A percentile compares a stretch with the other conserved stretches of the same genome.
Evolutionary conservation across 1,284 basidiomycete species (phyloP).

Genomic region (Fistulinella cinereoalba): DNA sequence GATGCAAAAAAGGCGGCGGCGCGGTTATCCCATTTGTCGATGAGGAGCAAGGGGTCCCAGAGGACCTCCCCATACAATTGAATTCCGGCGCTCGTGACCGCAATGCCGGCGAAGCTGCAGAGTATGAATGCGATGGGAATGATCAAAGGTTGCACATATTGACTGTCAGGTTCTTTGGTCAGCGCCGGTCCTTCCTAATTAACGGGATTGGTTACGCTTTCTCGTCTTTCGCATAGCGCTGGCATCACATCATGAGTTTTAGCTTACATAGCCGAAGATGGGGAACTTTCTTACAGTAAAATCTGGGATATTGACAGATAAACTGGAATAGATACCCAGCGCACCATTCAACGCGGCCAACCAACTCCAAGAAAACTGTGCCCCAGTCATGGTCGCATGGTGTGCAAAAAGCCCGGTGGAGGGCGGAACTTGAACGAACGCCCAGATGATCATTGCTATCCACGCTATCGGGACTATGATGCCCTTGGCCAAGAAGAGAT

Average conservation of each 20-base stretch:
- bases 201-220: conserved; percentile 22
- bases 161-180: conserved; percentile 31
- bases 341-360: conserved; percentile 55
- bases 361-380: conserved; percentile 51
- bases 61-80: conserved; percentile 39
- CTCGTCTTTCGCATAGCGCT: conserved; percentile 34
- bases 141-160: conserved; percentile 56
- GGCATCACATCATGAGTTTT: background rate
- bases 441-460: conserved; percentile 61
- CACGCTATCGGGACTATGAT: conserved; percentile 56
- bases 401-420: conserved; percentile 43
- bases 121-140: conserved; percentile 59
- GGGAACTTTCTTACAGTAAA: conserved; percentile 41
- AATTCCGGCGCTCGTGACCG: conserved; percentile 51
- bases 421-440: conserved; percentile 52
- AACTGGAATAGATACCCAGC: conserved; percentile 49
- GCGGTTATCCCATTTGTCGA: conserved; percentile 61
- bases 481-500: conserved; percentile 61
- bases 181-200: conserved; percentile 2
- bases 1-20: conserved; percentile 67
- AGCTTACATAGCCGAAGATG: background rate
- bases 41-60: conserved; percentile 45
- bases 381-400: conserved; percentile 31
- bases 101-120: conserved; percentile 57
- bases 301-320: conserved; percentile 61